Conservation (phyloP, 179 eudicot species). For the Actinidia arguta region DNA sequence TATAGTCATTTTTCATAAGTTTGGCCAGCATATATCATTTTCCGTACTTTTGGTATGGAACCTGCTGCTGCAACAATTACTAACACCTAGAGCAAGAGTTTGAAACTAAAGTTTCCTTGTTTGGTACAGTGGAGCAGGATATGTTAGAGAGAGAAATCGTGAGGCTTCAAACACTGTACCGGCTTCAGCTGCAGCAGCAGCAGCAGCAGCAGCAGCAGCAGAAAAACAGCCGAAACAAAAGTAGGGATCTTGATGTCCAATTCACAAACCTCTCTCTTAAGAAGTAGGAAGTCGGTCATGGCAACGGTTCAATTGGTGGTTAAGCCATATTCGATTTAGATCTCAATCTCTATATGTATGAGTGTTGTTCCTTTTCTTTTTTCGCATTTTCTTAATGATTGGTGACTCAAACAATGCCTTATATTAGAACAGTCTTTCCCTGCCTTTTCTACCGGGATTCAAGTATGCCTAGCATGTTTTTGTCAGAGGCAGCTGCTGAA, state of each 20-base stretch:
- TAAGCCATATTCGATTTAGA: neutral
- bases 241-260: constrained; percentile 54
- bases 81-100: neutral
- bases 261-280: constrained; percentile 33
- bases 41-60: neutral
- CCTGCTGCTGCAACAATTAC: neutral
- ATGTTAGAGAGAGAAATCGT: constrained; percentile 74
- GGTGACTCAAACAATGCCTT: neutral
- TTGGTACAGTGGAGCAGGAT: constrained; percentile 84
- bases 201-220: constrained; percentile 45
- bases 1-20: neutral
- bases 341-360: neutral
- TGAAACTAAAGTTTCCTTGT: neutral
- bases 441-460: neutral
- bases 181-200: constrained; percentile 51
- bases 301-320: constrained; percentile 22
- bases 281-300: constrained; percentile 39
- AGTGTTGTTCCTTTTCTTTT: neutral
- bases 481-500: no score
- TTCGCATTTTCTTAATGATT: constrained; percentile 5
- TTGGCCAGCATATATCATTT: neutral
- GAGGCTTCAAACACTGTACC: constrained; percentile 69
- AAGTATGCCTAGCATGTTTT: no score
- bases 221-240: constrained; percentile 36
- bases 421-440: neutral